Base-by-base conservation (phyloP, 768 basidiomycete genomes). In the Psilocybe cyanescens region DNA sequence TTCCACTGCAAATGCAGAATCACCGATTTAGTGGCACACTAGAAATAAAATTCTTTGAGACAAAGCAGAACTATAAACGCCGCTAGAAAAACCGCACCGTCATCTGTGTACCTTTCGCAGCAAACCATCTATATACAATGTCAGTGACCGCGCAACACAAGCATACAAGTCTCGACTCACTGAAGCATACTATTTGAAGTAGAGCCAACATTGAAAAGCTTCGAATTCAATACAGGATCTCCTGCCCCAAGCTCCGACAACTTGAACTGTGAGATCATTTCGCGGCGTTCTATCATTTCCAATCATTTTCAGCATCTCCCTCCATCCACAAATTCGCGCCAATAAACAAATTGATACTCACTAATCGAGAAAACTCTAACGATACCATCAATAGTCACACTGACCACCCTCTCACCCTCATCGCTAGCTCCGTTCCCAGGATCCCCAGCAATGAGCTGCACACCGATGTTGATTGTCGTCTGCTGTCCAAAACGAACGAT, bases 191-290 rank as follows among this genome's bases (percentile, higher is more conserved):
- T 94, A 68, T 94, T 90, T 30, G 92, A 86, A 0, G 92, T 91
- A 24, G 83, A 72, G 1, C 94, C 94, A 8, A 96, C 89, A 65
- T 92, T 87, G 67, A 86, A 84, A 58, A 96, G 70, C 68, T 87
- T 91, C 1, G 86, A 75, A 62, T 82, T 87, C 66, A 92, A 69
- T 24, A 84, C 77, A 16, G 89, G 87, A 72, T 94, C 89, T 0
- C 83, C 75, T 0, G 76, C 86, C 17, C 87, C 91, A 47, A 97
- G 75, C 61, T 94, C 92, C 2, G 88, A 86, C 47, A 97, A 79
- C 72, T 89, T 94, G 80, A 94, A 95, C 70, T 95, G 94, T 7
- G 91, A 92, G 11, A 96, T 84, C 95, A 97, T 96, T 74, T 95
- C 93, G 62, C 93, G 78, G 33, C 88, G 83, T 56, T 76, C 81